These are phyloP conservation scores for Phytophthora sp. DNA, from an alignment of 352 stramenopile genomes.

Conservation along the genomic window DNA sequence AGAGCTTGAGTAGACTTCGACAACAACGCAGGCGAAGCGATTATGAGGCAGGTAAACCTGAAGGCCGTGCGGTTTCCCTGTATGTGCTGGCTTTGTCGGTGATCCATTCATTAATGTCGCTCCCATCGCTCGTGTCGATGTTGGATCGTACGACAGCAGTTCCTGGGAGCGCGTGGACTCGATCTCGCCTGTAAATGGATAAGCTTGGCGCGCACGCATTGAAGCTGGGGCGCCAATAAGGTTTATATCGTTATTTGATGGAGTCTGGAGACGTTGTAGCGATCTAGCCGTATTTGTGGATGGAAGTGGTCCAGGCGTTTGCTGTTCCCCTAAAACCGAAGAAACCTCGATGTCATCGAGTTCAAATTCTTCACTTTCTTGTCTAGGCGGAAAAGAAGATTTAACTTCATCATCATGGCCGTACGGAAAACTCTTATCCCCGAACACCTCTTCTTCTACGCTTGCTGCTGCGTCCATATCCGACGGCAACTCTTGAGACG, in stretches of 20 bases:
- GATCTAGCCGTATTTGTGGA: slow-evolving; percentile 60
- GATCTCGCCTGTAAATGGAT: slow-evolving; percentile 43
- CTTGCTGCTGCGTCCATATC: slow-evolving; percentile 55
- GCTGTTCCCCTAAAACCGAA: slow-evolving; percentile 27
- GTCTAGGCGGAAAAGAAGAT: slow-evolving; percentile 33
- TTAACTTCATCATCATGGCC: slow-evolving; percentile 26
- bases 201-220: slow-evolving; percentile 57
- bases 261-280: slow-evolving; percentile 74
- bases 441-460: slow-evolving; percentile 42
- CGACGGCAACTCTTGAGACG: slow-evolving; percentile 76
- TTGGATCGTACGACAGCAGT: slow-evolving; percentile 60
- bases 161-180: slow-evolving; percentile 68
- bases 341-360: slow-evolving; percentile 54
- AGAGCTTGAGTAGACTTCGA: slow-evolving; percentile 64
- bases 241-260: slow-evolving; percentile 46
- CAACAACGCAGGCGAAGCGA: slow-evolving; percentile 79
- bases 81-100: slow-evolving; percentile 48
- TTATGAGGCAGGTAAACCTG: slow-evolving; percentile 89
- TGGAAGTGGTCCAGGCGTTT: slow-evolving; percentile 51
- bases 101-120: slow-evolving; percentile 45
- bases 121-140: slow-evolving; percentile 64
- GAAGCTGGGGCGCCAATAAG: slow-evolving; percentile 37
- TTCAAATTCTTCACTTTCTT: slow-evolving; percentile 47
- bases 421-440: slow-evolving; percentile 32
- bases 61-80: slow-evolving; percentile 47